Evolutionary conservation across 441 rosid genomes (phyloP), one percentile per base, ranked within the genome.

Genomic region (Bruguiera hainesii): DNA sequence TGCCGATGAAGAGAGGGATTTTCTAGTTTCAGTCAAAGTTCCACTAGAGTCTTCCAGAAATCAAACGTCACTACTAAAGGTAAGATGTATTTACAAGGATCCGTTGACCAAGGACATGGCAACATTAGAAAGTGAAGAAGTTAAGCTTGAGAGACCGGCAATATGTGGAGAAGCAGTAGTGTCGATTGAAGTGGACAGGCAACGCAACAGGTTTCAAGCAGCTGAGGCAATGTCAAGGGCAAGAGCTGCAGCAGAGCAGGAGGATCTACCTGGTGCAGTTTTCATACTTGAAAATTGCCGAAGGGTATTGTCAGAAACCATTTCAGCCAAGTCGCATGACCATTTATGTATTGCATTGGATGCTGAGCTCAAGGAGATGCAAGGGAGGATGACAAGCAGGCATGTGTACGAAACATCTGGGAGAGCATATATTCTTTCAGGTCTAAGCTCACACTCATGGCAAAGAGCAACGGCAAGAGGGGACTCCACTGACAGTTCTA

Each of bases 401-500:
- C 96, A 88, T 46, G 90, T 89, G 31, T 96, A 96, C 7, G 97
- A 93, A 76, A 88, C 87, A 60, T 96, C 96, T 0, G 99, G 99
- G 30, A 89, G 99, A 73, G 99, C 98, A 46, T 96, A 96, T 59
- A 87, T 96, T 60, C 91, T 96, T 6, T 96, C 99, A 0, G 99
- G 99, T 62, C 88, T 96, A 55, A 96, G 98, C 81, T 96, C 99
- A 7, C 99, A 96, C 64, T 96, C 98, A n/a, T 93, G 99, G 99
- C 99, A 96, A 78, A 83, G 99, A 83, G 98, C 99, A 25, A 95
- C 98, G 15, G 81, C 98, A n/a, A 87, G 99, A 81, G 99, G 99
- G 21, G 95, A 92, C 79, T 89, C 98, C 64, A 87, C 93, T 0
- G 97, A 90, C 1, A 84, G 93, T 30, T 87, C 90, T 25, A 96